A percentile compares a stretch with the other conserved stretches of the same genome.
Evolutionary conservation across 495 filamentous ascomycete genomes (phyloP).

Genomic region (Aspergillus cavernicola): DNA sequence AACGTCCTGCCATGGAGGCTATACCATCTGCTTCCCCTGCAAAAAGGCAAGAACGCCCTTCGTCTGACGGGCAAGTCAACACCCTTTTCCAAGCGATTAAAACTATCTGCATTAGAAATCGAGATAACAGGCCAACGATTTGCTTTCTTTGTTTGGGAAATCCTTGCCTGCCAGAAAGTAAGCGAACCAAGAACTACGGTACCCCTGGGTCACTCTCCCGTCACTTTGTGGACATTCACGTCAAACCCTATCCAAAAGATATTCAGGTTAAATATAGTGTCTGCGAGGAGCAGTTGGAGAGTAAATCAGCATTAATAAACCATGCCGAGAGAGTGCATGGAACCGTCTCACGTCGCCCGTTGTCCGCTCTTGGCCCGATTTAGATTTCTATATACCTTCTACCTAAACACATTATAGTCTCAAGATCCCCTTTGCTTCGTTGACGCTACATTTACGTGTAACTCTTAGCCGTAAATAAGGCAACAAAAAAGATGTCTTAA

Average conservation of each 20-base stretch:
- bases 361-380: background rate
- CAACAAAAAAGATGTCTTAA: too few relatives aligned
- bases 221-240: background rate
- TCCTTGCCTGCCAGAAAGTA: background rate
- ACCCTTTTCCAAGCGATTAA: background rate
- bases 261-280: background rate
- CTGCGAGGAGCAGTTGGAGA: background rate
- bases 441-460: too few relatives aligned
- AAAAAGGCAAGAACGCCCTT: background rate
- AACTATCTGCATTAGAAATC: background rate
- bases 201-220: background rate
- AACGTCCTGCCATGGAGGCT: constrained; percentile 1
- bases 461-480: too few relatives aligned
- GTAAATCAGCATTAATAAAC: background rate
- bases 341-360: background rate
- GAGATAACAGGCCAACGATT: background rate
- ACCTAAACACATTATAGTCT: too few relatives aligned
- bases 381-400: background rate
- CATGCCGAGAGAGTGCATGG: background rate
- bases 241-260: background rate
- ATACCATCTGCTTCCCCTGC: background rate
- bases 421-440: too few relatives aligned
- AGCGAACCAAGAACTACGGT: background rate
- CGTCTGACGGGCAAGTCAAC: background rate
- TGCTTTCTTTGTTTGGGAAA: background rate